Conservation (phyloP, 805 yeast species). For the Debaryomyces maramus region DNA sequence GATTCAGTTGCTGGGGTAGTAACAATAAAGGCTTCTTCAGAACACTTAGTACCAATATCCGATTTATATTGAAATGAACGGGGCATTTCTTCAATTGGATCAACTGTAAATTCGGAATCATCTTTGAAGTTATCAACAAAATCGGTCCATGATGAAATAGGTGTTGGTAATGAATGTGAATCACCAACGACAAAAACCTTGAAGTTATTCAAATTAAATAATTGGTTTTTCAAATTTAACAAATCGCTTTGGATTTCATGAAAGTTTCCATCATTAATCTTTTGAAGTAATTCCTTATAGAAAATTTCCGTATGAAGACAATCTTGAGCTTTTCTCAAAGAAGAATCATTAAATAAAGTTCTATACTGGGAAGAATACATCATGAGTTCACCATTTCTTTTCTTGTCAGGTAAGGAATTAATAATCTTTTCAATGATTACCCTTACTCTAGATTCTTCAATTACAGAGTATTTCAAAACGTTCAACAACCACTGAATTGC, state of each 20-base stretch:
- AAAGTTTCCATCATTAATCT: slow-evolving; percentile 57
- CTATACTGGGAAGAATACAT: slow-evolving; percentile 61
- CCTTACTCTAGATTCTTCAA: slow-evolving; percentile 70
- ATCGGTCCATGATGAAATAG: slow-evolving; percentile 59
- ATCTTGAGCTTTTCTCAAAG: slow-evolving; percentile 68
- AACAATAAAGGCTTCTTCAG: slow-evolving; percentile 57
- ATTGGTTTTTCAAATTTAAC: slow-evolving; percentile 48
- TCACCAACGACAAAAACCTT: slow-evolving; percentile 75
- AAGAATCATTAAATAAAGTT: slow-evolving; percentile 53
- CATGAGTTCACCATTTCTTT: slow-evolving; percentile 64
- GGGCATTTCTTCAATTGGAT: slow-evolving; percentile 38
- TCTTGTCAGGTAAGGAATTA: slow-evolving; percentile 59
- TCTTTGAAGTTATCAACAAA: slow-evolving; percentile 27
- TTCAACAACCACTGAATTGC: slow-evolving; percentile 79
- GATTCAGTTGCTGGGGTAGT: slow-evolving; percentile 86
- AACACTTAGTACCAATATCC: slow-evolving; percentile 52
- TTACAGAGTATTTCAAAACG: slow-evolving; percentile 62
- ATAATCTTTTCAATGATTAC: slow-evolving; percentile 63
- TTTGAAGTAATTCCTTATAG: slow-evolving; percentile 42
- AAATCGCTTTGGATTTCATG: slow-evolving; percentile 48
- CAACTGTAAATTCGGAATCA: slow-evolving; percentile 13
- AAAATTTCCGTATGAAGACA: slow-evolving; percentile 61
- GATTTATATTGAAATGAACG: slow-evolving; percentile 56
- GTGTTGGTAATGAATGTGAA: slow-evolving; percentile 47
- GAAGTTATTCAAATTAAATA: slow-evolving; percentile 59